These are phyloP conservation scores for Nymphaea colorata DNA, from an alignment of 164 flowering plant species.

Conservation along the genomic window DNA sequence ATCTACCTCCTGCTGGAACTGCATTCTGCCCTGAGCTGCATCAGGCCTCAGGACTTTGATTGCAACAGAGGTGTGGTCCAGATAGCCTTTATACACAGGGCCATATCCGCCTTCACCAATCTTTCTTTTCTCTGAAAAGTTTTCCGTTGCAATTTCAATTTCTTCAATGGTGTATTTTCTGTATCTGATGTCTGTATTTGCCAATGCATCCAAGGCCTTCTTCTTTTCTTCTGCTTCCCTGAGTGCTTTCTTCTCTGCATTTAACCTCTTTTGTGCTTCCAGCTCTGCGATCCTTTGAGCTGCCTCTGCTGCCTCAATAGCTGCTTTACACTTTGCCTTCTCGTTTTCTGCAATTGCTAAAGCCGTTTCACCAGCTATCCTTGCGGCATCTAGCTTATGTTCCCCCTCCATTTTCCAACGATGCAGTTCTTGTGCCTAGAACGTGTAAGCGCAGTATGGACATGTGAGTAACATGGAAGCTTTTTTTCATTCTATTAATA, in stretches of 20 bases:
- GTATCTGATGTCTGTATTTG: slow-evolving; percentile 31
- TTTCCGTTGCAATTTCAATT: slow-evolving; percentile 53
- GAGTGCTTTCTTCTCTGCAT: slow-evolving; percentile 50
- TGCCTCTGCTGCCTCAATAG: slow-evolving; percentile 68
- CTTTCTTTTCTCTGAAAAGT: slow-evolving; percentile 31
- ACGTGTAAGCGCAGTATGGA: neutral
- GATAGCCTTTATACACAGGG: slow-evolving; percentile 47
- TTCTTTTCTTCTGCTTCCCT: slow-evolving; percentile 52
- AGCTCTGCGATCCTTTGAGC: slow-evolving; percentile 56
- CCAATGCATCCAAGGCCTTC: slow-evolving; percentile 20
- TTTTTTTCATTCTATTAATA: too few relatives aligned
- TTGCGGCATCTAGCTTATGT: slow-evolving; percentile 48
- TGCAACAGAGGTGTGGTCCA: slow-evolving; percentile 70
- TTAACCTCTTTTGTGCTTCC: slow-evolving; percentile 58
- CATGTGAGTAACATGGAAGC: neutral
- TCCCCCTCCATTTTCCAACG: slow-evolving; percentile 79
- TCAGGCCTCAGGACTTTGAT: slow-evolving; percentile 68
- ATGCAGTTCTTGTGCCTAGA: slow-evolving; percentile 66
- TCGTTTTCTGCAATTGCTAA: slow-evolving; percentile 49
- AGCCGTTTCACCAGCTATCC: slow-evolving; percentile 61
- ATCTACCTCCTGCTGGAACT: slow-evolving; percentile 60
- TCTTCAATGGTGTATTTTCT: slow-evolving; percentile 61
- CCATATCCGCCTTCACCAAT: slow-evolving; percentile 88
- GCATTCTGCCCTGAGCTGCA: slow-evolving; percentile 76
- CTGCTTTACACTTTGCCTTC: slow-evolving; percentile 54